A percentile compares a stretch with the other conserved stretches of the same genome.
Evolutionary conservation across 768 basidiomycete genomes (phyloP).

Genomic region (Podaxis carcinomalis): DNA sequence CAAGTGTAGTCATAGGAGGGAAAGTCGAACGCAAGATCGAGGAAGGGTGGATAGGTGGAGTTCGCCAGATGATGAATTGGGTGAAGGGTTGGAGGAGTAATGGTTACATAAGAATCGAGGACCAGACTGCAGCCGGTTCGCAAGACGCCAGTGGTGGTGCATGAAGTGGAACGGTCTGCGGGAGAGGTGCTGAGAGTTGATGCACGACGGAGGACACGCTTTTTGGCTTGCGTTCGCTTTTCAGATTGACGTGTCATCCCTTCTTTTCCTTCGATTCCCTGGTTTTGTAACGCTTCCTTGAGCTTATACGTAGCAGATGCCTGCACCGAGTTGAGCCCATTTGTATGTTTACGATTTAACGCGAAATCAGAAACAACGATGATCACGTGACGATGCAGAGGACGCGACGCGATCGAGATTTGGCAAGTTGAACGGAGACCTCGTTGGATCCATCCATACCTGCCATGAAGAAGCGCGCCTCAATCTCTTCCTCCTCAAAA

Average conservation of each 20-base stretch:
- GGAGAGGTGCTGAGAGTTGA: too few species aligned
- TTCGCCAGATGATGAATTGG: not conserved
- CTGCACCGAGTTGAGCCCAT: not conserved
- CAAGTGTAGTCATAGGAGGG: not conserved
- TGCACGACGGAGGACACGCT: too few species aligned
- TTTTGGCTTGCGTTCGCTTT: too few species aligned
- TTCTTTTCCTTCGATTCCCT: not conserved
- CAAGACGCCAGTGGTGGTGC: not conserved
- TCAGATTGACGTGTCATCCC: too few species aligned
- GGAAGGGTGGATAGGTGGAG: not conserved
- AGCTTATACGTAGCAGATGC: not conserved
- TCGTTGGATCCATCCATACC: not conserved
- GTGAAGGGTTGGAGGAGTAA: not conserved
- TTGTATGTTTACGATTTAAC: not conserved
- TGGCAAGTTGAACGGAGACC: not conserved
- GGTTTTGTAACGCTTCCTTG: not conserved
- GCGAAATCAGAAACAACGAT: not conserved
- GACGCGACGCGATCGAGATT: constrained; percentile 7
- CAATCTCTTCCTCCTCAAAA: not conserved
- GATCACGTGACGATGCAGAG: not conserved
- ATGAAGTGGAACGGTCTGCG: not conserved
- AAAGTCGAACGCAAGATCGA: not conserved
- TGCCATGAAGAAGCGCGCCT: constrained; percentile 1
- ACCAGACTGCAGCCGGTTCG: not conserved
- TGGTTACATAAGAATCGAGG: not conserved